A percentile compares a stretch with the other conserved stretches of the same genome.
Evolutionary conservation across 768 basidiomycete genomes (phyloP).

Genomic region (Leccinum variicolor): DNA sequence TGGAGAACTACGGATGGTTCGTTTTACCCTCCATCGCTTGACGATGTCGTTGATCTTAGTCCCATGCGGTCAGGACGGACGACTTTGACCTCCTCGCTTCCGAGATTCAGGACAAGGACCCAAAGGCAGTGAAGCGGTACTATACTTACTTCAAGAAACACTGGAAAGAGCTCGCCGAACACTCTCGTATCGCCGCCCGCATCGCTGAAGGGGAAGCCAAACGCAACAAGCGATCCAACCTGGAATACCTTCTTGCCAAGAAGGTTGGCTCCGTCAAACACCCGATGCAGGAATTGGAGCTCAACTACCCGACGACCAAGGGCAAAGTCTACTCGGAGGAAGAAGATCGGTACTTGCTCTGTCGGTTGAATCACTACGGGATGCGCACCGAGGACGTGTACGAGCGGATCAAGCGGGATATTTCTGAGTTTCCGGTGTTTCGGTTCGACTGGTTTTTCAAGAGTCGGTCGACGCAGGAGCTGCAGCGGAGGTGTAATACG

Average conservation of each 20-base stretch:
- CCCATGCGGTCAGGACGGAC: constrained; percentile 46
- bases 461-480: constrained; percentile 84
- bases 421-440: constrained; percentile 95
- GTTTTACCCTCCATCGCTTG: constrained; percentile 17
- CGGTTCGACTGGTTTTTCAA: constrained; percentile 99
- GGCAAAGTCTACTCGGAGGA: constrained; percentile 97
- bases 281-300: constrained; percentile 96
- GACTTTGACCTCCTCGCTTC: constrained; percentile 65
- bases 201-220: constrained; percentile 89
- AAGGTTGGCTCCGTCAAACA: constrained; percentile 83
- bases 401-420: constrained; percentile 94
- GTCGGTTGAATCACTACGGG: constrained; percentile 86
- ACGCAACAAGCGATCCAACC: constrained; percentile 80
- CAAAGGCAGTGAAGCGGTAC: constrained; percentile 76
- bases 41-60: not conserved
- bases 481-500: constrained; percentile 85
- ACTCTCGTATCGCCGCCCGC: constrained; percentile 76
- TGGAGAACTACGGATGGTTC: constrained; percentile 81
- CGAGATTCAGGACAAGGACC: constrained; percentile 81
- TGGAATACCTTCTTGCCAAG: constrained; percentile 70
- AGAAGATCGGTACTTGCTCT: constrained; percentile 93
- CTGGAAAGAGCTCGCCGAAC: constrained; percentile 73
- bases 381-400: constrained; percentile 88
- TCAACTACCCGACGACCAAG: constrained; percentile 93
- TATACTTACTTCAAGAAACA: constrained; percentile 85